Percentiles rank a stretch among this genome's conserved stretches.
Conservation (phyloP, 768 basidiomycete genomes). For the Phylloporus sp. region DNA sequence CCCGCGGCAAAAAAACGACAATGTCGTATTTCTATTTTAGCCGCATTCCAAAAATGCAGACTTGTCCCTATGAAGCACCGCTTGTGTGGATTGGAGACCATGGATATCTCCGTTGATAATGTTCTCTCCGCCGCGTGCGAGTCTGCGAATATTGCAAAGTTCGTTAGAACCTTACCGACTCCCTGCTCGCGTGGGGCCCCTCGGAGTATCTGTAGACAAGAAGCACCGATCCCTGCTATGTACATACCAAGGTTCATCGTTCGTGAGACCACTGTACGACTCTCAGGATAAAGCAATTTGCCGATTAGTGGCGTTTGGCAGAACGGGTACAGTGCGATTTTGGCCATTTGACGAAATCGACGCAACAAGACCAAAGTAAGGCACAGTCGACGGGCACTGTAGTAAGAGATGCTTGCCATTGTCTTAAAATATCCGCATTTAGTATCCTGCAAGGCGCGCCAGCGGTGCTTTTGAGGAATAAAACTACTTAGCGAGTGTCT, state of each 20-base stretch:
- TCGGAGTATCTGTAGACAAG: neutral
- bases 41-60: neutral
- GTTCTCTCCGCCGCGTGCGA: constrained; percentile 25
- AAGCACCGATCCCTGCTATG: neutral
- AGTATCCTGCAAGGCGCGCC: too few relatives aligned
- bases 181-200: neutral
- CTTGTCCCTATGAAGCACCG: constrained; percentile 12
- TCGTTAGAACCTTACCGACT: neutral
- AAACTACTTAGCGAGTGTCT: too few relatives aligned
- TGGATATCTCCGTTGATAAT: constrained; percentile 44
- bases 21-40: neutral
- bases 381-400: too few relatives aligned
- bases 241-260: neutral
- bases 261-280: neutral
- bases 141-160: neutral
- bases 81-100: too few relatives aligned
- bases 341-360: too few relatives aligned
- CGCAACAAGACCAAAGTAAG: too few relatives aligned
- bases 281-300: too few relatives aligned
- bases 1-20: neutral
- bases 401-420: too few relatives aligned
- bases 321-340: too few relatives aligned
- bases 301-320: too few relatives aligned
- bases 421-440: too few relatives aligned
- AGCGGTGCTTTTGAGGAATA: too few relatives aligned